phyloP scores from a whole-genome alignment of 371 early-diverging fungal genomes.

The Syncephalastrum monosporum region DNA sequence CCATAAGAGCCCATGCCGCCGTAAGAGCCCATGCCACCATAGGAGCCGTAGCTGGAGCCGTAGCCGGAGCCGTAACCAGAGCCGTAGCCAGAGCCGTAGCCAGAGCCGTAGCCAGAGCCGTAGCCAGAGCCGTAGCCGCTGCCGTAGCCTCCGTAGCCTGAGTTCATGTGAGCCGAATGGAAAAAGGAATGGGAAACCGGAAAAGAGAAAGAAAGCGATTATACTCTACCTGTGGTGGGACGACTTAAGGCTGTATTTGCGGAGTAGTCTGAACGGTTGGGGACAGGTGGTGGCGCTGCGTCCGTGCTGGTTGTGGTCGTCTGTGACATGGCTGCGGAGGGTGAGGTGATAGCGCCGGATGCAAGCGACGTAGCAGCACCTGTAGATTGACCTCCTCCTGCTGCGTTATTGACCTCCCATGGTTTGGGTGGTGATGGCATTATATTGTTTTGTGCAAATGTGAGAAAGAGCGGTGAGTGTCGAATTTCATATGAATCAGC shows the following conservation, averaged over 20 bases:
- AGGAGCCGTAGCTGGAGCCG: neutral
- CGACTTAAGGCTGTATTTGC: constrained; percentile 6
- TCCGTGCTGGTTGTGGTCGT: constrained; percentile 5
- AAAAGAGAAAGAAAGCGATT: constrained; percentile 3
- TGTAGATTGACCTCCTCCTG: constrained; percentile 3
- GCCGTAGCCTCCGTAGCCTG: constrained; percentile 17
- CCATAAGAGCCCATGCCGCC: constrained; percentile 21
- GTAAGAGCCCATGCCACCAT: constrained; percentile 16
- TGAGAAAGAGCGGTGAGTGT: neutral
- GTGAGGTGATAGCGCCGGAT: constrained; percentile 11
- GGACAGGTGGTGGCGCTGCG: constrained; percentile 22
- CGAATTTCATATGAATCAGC: no score
- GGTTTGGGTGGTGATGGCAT: constrained; percentile 95
- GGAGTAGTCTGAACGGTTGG: constrained; percentile 15
- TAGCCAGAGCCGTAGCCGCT: constrained; percentile 30
- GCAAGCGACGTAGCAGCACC: constrained; percentile 2
- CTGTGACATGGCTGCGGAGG: constrained; percentile 14
- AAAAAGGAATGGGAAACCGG: neutral
- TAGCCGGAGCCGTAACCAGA: constrained; percentile 11
- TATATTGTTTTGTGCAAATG: constrained; percentile 2
- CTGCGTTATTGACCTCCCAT: constrained; percentile 73
- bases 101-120: constrained; percentile 9
- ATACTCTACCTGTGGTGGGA: constrained; percentile 3
- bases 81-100: constrained; percentile 23
- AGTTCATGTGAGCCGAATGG: constrained; percentile 1